Evolutionary conservation across 1,139 yeast species (phyloP).

Genomic region (Kurtzmaniella quercitrusa): DNA sequence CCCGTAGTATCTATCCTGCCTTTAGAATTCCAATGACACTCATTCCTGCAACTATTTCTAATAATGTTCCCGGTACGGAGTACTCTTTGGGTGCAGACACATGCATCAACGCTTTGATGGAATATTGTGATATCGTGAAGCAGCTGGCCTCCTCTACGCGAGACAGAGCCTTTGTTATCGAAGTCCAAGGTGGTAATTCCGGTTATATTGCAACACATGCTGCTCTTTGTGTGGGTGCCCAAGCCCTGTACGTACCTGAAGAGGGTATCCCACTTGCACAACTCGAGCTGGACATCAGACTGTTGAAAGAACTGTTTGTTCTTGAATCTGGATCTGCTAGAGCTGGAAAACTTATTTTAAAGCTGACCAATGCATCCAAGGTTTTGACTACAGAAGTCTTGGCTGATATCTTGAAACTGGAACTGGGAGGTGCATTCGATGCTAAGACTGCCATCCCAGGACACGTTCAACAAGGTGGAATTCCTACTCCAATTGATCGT

Average conservation of each 20-base stretch:
- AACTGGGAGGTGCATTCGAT: conserved; percentile 73
- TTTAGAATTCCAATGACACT: conserved; percentile 76
- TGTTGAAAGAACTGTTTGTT: conserved; percentile 53
- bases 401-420: conserved; percentile 78
- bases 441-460: conserved; percentile 97
- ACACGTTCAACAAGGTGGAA: conserved; percentile 96
- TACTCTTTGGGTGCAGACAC: conserved; percentile 78
- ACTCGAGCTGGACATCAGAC: conserved; percentile 57
- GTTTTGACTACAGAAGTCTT: conserved; percentile 79
- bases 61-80: conserved; percentile 82
- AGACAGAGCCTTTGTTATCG: conserved; percentile 74
- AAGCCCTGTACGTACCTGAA: conserved; percentile 75
- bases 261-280: conserved; percentile 56
- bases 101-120: conserved; percentile 68
- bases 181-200: conserved; percentile 85
- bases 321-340: conserved; percentile 59
- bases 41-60: conserved; percentile 80
- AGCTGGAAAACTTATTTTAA: conserved; percentile 78
- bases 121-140: conserved; percentile 75
- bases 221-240: conserved; percentile 69
- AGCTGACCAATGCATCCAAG: conserved; percentile 81
- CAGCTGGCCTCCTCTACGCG: conserved; percentile 78
- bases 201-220: conserved; percentile 74
- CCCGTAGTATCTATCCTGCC: conserved; percentile 62
- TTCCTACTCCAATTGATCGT: conserved; percentile 93